Conservation (phyloP, 2,329 filamentous ascomycete genomes). For the Trichophyton verrucosum region DNA sequence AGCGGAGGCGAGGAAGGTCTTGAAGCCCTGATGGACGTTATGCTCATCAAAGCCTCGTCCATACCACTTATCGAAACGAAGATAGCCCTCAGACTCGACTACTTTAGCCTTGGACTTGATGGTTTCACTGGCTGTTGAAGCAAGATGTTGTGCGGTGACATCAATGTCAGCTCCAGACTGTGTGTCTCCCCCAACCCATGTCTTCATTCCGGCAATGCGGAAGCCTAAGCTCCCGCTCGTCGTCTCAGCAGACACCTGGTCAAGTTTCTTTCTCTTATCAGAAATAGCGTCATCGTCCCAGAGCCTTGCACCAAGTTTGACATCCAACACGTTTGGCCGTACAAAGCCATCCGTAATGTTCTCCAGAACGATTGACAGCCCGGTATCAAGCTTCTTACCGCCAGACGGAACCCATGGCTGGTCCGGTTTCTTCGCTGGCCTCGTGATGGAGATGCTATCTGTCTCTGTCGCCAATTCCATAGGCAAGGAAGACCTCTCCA, state of each 20-base stretch:
- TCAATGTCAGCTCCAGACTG: background rate
- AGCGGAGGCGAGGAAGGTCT: constrained; percentile 42
- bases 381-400: constrained; percentile 58
- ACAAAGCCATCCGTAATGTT: constrained; percentile 72
- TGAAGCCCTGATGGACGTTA: constrained; percentile 47
- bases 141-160: constrained; percentile 22
- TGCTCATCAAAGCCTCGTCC: constrained; percentile 46
- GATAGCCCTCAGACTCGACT: constrained; percentile 41
- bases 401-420: constrained; percentile 37
- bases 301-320: constrained; percentile 75
- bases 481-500: constrained; percentile 13
- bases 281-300: constrained; percentile 62
- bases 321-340: constrained; percentile 78
- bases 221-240: constrained; percentile 50
- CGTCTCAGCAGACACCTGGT: constrained; percentile 46
- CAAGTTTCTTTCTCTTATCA: constrained; percentile 47
- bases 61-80: constrained; percentile 54
- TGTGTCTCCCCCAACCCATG: constrained; percentile 35
- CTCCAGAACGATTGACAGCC: constrained; percentile 69
- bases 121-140: constrained; percentile 41
- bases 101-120: constrained; percentile 32
- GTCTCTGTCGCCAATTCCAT: constrained; percentile 16
- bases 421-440: constrained; percentile 15
- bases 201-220: constrained; percentile 53
- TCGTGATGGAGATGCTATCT: constrained; percentile 19